Evolutionary conservation across 345 rosid genomes (phyloP).

Genomic region (Citrus reticulata): DNA sequence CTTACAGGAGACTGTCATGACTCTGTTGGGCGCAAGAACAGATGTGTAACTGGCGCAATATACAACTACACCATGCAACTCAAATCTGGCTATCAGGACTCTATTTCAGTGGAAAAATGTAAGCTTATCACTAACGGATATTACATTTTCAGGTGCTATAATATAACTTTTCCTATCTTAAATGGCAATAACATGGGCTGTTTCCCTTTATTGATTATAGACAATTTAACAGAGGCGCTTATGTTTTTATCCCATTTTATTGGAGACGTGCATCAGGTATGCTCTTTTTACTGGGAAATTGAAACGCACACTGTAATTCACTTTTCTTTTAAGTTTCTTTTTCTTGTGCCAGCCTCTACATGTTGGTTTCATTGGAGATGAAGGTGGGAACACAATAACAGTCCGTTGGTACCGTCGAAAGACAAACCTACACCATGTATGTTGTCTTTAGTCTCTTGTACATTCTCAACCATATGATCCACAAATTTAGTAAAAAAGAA

Average conservation of each 20-base stretch:
- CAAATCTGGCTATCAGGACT: constrained; percentile 36
- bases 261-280: constrained; percentile 95
- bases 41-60: constrained; percentile 88
- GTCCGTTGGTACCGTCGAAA: constrained; percentile 87
- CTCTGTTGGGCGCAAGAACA: constrained; percentile 46
- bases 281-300: not conserved
- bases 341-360: constrained; percentile 73
- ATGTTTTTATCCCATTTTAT: constrained; percentile 86
- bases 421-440: constrained; percentile 92
- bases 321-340: constrained; percentile 4
- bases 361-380: constrained; percentile 88
- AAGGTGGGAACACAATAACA: constrained; percentile 79
- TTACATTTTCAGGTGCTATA: constrained; percentile 6
- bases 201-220: constrained; percentile 39
- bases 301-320: not conserved
- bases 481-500: not conserved
- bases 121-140: constrained; percentile 17
- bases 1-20: constrained; percentile 90
- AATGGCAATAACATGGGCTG: not conserved
- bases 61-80: constrained; percentile 80
- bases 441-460: constrained; percentile 20
- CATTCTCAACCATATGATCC: not conserved
- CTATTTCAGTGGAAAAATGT: constrained; percentile 39
- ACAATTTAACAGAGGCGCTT: constrained; percentile 86
- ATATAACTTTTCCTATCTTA: not conserved